Evolutionary conservation across 2,329 filamentous ascomycete genomes (phyloP).

Genomic region (Colletotrichum sp.): DNA sequence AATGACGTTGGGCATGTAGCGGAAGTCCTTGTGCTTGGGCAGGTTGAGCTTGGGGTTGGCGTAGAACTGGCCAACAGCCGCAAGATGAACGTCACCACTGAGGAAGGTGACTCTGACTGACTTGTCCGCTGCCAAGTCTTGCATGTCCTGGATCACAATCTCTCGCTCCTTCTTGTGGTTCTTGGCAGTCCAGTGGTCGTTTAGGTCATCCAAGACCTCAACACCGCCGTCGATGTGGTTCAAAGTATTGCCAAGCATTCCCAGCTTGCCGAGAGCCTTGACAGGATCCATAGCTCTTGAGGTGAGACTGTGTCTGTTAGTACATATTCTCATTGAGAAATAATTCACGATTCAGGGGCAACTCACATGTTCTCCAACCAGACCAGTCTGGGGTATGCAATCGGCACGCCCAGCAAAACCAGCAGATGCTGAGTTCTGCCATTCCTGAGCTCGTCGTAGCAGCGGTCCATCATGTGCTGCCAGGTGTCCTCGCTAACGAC

Average conservation of each 20-base stretch:
- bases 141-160: constrained; percentile 86
- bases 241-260: constrained; percentile 78
- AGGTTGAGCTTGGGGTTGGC: constrained; percentile 82
- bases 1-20: constrained; percentile 96
- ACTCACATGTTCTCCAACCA: constrained; percentile 75
- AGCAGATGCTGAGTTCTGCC: constrained; percentile 90
- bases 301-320: constrained; percentile 65
- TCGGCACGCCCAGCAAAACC: constrained; percentile 83
- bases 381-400: constrained; percentile 78
- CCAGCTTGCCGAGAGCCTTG: constrained; percentile 84
- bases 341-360: not conserved
- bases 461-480: constrained; percentile 84
- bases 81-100: constrained; percentile 92
- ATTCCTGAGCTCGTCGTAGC: constrained; percentile 80
- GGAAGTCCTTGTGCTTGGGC: constrained; percentile 87
- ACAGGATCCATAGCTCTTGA: constrained; percentile 86
- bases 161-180: constrained; percentile 91
- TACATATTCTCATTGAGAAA: not conserved
- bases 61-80: constrained; percentile 92
- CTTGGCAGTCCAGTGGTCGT: constrained; percentile 97
- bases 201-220: constrained; percentile 89
- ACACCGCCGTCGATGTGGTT: constrained; percentile 92
- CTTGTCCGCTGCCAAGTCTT: constrained; percentile 91
- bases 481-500: constrained; percentile 83
- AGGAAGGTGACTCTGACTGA: constrained; percentile 91